A percentile compares a stretch with the other conserved stretches of the same genome.
Conservation (phyloP, 2,329 filamentous ascomycete species). For the Arthrinium phaeospermum region DNA sequence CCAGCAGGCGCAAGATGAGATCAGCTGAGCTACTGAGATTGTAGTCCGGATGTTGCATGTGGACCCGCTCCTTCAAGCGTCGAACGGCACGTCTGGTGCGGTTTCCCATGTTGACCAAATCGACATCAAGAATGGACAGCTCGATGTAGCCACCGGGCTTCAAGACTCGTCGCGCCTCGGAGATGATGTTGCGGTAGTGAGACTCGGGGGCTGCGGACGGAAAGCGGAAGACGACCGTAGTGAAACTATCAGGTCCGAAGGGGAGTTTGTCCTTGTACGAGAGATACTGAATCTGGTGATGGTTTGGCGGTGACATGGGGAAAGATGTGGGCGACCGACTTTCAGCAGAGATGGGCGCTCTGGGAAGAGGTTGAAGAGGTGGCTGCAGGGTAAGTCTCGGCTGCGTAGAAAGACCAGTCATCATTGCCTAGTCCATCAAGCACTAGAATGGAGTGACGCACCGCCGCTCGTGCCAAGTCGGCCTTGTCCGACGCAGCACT, state of each 20-base stretch:
- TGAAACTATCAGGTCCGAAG: slow-evolving; percentile 78
- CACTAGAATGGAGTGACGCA: slow-evolving; percentile 70
- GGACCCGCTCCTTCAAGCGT: slow-evolving; percentile 73
- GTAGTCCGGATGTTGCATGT: slow-evolving; percentile 62
- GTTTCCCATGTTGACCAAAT: slow-evolving; percentile 83
- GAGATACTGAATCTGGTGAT: slow-evolving; percentile 74
- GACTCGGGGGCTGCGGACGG: slow-evolving; percentile 71
- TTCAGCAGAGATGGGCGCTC: slow-evolving; percentile 56
- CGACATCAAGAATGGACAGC: slow-evolving; percentile 76
- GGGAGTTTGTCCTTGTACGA: slow-evolving; percentile 72
- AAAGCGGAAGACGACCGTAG: slow-evolving; percentile 78
- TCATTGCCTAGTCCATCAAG: slow-evolving; percentile 86
- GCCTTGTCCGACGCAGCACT: slow-evolving; percentile 27
- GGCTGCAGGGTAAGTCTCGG: slow-evolving; percentile 76
- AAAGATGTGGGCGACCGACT: slow-evolving; percentile 51
- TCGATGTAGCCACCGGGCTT: slow-evolving; percentile 82
- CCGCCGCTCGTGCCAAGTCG: slow-evolving; percentile 32
- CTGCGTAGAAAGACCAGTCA: slow-evolving; percentile 87
- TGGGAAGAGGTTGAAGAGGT: slow-evolving; percentile 79
- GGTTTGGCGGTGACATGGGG: slow-evolving; percentile 68
- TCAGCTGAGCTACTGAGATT: slow-evolving; percentile 67
- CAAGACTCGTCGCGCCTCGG: slow-evolving; percentile 78
- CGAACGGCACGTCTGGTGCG: slow-evolving; percentile 72
- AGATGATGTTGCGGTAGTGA: slow-evolving; percentile 73
- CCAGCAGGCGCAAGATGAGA: slow-evolving; percentile 69